Base-by-base conservation (phyloP, 257 asterid genomes). In the Solanum commersonii region DNA sequence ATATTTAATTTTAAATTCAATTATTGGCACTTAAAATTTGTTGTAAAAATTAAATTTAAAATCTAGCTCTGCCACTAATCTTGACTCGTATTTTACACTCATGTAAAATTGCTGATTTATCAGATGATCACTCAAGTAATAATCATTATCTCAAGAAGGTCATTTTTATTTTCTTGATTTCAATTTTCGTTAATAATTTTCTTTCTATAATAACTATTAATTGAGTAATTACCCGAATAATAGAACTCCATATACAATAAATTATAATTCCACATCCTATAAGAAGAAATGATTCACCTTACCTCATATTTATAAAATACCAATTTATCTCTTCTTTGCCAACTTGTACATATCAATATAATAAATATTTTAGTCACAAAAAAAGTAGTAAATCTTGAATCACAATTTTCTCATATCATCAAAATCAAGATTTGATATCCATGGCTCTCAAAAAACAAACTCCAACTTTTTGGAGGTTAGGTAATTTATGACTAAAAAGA, bases 21-120 rank as follows among this genome's bases (percentile, higher is more conserved):
- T 67, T 67, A 27, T 67, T 27, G 27, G 4, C 35, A 67, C 10
- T 27, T 3, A 8, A 29, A 31, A 29, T 14, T 14, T 6, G 3
- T 68, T 68, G 11, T 14, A 68, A 68, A 67, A 68, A 67, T 2
- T 0, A 63, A 67, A 4, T 67, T 25, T 1, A 67, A 27, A 27
- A 4, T 13, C 5, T 68, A 68, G 8, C 35, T 12, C 20, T 1
- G 7, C 1, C 73, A 11, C 90, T 86, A 88, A 81, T 82, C 77
- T 34, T 56, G 86, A 56, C 71, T 56, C 81, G n/a, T n/a, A 63
- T 63, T n/a, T 67, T 78, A 13, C 78, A 79, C 88, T 37, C 88
- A 88, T 89, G 84, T 86, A 70, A 86, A 82, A 91, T 91, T n/a
- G 2, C 0, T 91, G 86, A 91, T 91, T 91, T 86, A 79, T 85